Evolutionary conservation across 768 basidiomycete species (phyloP).

Genomic region (Heimioporus sp.): DNA sequence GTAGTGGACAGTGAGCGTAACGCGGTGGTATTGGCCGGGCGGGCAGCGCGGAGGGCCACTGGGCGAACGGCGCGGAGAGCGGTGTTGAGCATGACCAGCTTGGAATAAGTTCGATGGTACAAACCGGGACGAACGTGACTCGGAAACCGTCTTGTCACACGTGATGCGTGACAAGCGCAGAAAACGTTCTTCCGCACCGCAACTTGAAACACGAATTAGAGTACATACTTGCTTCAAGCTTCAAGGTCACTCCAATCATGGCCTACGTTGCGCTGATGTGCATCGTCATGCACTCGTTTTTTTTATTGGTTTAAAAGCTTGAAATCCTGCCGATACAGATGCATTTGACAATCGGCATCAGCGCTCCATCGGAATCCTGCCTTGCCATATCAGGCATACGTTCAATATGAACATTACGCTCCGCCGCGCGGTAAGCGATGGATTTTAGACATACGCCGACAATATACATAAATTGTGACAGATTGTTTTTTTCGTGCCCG

Average conservation of each 20-base stretch:
- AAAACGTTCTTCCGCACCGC: too few species aligned
- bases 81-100: constrained; percentile 25
- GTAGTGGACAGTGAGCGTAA: constrained; percentile 62
- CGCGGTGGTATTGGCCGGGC: constrained; percentile 23
- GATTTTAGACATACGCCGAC: not conserved
- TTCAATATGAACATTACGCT: constrained; percentile 30
- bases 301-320: not conserved
- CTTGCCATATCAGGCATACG: constrained; percentile 24
- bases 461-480: constrained; percentile 1
- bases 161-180: constrained; percentile 17
- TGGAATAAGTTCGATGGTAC: constrained; percentile 16
- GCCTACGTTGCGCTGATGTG: too few species aligned
- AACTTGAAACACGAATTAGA: too few species aligned
- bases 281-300: too few species aligned
- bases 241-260: too few species aligned
- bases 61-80: constrained; percentile 28
- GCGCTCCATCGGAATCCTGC: not conserved
- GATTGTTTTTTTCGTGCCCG: constrained; percentile 17
- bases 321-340: too few species aligned
- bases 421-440: constrained; percentile 9
- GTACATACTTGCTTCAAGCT: too few species aligned
- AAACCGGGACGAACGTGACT: constrained; percentile 29
- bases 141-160: constrained; percentile 20
- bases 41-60: constrained; percentile 19
- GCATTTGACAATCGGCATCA: not conserved